phyloP scores from a whole-genome alignment of 148 eudicot species.

The Chenopodium berlandieri region DNA sequence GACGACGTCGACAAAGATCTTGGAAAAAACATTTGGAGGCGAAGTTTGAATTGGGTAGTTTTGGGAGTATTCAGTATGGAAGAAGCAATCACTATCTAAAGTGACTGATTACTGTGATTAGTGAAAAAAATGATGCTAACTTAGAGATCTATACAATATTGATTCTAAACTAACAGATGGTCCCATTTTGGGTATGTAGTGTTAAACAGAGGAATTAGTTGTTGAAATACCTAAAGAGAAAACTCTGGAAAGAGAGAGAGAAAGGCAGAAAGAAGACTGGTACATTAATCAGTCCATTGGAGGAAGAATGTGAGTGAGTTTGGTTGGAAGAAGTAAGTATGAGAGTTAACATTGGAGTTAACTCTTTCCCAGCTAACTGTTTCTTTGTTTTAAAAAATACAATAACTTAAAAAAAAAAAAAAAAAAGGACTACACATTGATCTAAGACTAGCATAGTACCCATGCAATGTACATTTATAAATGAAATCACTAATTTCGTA shows the following conservation, averaged over 20 bases:
- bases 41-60: not conserved
- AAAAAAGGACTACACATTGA: too few relatives aligned
- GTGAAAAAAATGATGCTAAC: not conserved
- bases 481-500: too few relatives aligned
- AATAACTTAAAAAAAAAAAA: too few relatives aligned
- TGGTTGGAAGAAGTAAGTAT: conserved; percentile 27
- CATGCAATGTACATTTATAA: too few relatives aligned
- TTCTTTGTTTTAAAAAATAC: too few relatives aligned
- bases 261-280: not conserved
- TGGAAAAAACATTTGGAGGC: conserved; percentile 2
- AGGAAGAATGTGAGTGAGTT: conserved; percentile 11
- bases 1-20: not conserved
- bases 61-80: conserved; percentile 7
- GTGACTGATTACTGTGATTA: not conserved
- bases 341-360: conserved; percentile 15
- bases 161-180: conserved; percentile 9
- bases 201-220: not conserved
- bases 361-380: not conserved
- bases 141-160: conserved; percentile 17
- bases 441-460: too few relatives aligned
- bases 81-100: conserved; percentile 4
- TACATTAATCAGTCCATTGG: conserved; percentile 6
- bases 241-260: conserved; percentile 8
- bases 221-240: not conserved
- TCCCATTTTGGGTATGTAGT: not conserved